Base-by-base conservation (phyloP, 2,329 filamentous ascomycete species). In the Aureobasidium sp. region DNA sequence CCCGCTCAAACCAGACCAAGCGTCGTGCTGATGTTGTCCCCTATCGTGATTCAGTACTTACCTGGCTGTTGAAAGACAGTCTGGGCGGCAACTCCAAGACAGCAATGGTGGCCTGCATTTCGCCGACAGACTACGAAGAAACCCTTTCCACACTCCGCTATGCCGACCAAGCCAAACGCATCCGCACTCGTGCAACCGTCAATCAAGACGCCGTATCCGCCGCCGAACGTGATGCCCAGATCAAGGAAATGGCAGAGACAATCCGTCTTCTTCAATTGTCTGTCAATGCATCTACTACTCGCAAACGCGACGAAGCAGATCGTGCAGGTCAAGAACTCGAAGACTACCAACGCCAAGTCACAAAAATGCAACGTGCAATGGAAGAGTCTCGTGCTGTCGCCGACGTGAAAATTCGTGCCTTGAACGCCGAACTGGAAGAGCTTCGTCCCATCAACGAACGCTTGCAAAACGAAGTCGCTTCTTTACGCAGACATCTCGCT, bases 31-130 rank as follows among this genome's bases (percentile, higher is more conserved):
- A 72, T 32, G 84, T 92, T 7, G 88, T 99, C 2, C 94, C 94
- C 5, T 99, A 97, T 75, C 87, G 94, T 66, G 94, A 99, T 76
- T 96, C 91, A 0, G 85, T 88, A 47, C 76, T 88, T 36, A 88
- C 86, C 12, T 88, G 93, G 93, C 82, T 99, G 4, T 82, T 99
- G 66, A 97, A 97, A 74, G 94, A 99, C 75, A 95, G 90, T 1
- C 81, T 99, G 0, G 94, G 94, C 13, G 94, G 94, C 61, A 99
- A 99, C 81, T 93, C 88, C 71, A 99, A 97, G 77, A 99, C 94
- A 10, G 94, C 94, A 65, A 99, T 99, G 94, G 97, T 99, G 70
- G 94, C 94, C 9, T 97, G 94, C 73, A 96, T 99, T 68, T 88
- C 92, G 5, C 94, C 94, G 0, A 87, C 90, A 0, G 94, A 99